Evolutionary conservation across 768 basidiomycete genomes (phyloP), one percentile per base, ranked within the genome.

Genomic region (Leccinum barrowsii): DNA sequence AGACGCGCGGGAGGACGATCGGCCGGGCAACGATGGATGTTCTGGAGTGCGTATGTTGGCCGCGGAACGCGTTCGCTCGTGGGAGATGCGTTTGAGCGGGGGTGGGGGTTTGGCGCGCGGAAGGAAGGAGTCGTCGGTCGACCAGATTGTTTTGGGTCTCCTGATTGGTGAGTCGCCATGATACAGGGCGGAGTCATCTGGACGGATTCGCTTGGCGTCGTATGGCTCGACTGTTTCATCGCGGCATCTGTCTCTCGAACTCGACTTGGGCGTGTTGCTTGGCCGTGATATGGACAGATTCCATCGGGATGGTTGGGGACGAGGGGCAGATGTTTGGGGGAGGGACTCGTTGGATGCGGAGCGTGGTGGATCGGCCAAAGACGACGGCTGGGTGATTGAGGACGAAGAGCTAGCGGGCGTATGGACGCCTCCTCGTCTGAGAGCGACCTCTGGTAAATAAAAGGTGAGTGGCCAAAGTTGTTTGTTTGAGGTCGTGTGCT

Each of bases 21-120:
- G 30, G 12, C 6, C 28, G 8, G 7, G 11, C 1, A 3, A 2
- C 12, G 10, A 34, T 24, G 55, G 3, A 12, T 32, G n/a, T 0
- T 44, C 10, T 5, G 51, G 34, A 4, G 51, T 26, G 5, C 50
- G 12, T 3, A 15, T 3, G 12, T 7, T 34, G 22, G 1, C 13
- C 10, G 53, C 26, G 8, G 67, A 65, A 21, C 13, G 8, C 40
- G 52, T 59, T 32, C 59, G 65, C 26, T 54, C 46, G 13, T 67
- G 67, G 13, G 49, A 58, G 44, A 37, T 46, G 7, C 2, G 19
- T 26, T 59, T 60, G 0, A 66, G 58, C 2, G 69, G 63, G 2
- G 54, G 55, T 28, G 65, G 59, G 19, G 64, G 56, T 30, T 63
- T 67, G 26, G 68, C 59, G 4, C 59, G 67, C 12, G 68, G 63